Conservation (phyloP, 495 filamentous ascomycete genomes). For the Venustampulla echinocandica region DNA sequence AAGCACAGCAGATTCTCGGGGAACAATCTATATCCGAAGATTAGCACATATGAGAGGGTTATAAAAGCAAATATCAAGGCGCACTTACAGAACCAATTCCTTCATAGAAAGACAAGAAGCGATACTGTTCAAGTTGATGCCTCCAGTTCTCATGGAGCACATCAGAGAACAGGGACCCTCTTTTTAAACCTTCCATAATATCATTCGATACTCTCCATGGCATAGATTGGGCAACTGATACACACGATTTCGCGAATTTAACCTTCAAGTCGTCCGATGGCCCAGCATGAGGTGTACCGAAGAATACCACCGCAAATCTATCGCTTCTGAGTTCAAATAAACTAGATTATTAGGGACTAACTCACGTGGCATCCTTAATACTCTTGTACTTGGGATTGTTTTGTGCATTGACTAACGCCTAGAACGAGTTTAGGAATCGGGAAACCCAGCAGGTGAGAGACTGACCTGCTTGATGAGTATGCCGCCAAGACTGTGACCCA, state of each 20-base stretch:
- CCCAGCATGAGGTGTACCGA: conserved; percentile 2
- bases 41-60: background rate
- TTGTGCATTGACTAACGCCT: conserved; percentile 3
- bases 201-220: conserved; percentile 5
- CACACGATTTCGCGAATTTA: conserved; percentile 2
- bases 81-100: background rate
- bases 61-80: background rate
- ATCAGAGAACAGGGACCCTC: conserved; percentile 7
- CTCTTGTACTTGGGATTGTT: conserved; percentile 2
- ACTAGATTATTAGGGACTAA: background rate
- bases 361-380: conserved; percentile 5
- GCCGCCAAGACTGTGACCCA: conserved; percentile 21
- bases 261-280: background rate
- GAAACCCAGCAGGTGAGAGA: too few relatives aligned
- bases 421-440: background rate
- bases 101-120: conserved; percentile 2
- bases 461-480: conserved; percentile 10
- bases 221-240: conserved; percentile 1
- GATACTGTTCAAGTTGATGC: conserved; percentile 7
- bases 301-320: background rate
- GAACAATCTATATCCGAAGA: background rate
- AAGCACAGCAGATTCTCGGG: conserved; percentile 3
- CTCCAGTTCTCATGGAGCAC: conserved; percentile 3
- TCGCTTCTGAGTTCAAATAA: conserved; percentile 2
- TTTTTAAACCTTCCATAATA: conserved; percentile 6